These are phyloP conservation scores for Priceomyces carsonii DNA, from an alignment of 805 yeast species.

Conservation along the genomic window DNA sequence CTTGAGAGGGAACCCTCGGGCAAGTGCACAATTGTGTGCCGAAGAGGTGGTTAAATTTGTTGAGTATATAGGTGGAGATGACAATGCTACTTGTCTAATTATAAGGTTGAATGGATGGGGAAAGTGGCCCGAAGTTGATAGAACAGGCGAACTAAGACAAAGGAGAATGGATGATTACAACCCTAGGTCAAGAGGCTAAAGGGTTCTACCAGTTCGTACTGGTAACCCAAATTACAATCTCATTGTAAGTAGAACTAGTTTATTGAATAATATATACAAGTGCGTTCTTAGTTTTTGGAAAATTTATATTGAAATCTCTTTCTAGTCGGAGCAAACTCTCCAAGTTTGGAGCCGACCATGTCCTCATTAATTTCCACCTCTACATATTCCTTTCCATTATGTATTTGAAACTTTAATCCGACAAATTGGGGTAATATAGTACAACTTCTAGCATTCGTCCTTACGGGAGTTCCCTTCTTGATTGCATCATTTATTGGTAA, in stretches of 20 bases:
- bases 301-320: constrained; percentile 82
- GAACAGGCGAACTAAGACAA: constrained; percentile 82
- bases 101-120: constrained; percentile 90
- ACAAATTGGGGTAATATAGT: constrained; percentile 95
- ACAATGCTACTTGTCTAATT: constrained; percentile 91
- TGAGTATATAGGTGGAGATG: constrained; percentile 87
- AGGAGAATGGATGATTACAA: constrained; percentile 55
- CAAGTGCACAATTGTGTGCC: constrained; percentile 85
- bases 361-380: constrained; percentile 85
- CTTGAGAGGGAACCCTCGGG: constrained; percentile 63
- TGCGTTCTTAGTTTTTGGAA: constrained; percentile 60
- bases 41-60: constrained; percentile 82
- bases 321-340: constrained; percentile 94
- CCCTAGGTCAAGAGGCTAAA: constrained; percentile 21
- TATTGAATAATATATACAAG: too few species aligned
- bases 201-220: too few species aligned
- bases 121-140: constrained; percentile 79
- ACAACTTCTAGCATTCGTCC: constrained; percentile 95
- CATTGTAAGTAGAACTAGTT: too few species aligned
- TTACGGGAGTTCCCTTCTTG: constrained; percentile 77
- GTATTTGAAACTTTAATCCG: constrained; percentile 91
- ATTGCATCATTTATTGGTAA: constrained; percentile 88
- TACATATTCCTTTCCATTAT: constrained; percentile 93
- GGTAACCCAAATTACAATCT: too few species aligned
- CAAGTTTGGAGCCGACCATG: constrained; percentile 95